Conservation (phyloP, 2,329 filamentous ascomycete genomes). For the Gaeumannomyces sp. region DNA sequence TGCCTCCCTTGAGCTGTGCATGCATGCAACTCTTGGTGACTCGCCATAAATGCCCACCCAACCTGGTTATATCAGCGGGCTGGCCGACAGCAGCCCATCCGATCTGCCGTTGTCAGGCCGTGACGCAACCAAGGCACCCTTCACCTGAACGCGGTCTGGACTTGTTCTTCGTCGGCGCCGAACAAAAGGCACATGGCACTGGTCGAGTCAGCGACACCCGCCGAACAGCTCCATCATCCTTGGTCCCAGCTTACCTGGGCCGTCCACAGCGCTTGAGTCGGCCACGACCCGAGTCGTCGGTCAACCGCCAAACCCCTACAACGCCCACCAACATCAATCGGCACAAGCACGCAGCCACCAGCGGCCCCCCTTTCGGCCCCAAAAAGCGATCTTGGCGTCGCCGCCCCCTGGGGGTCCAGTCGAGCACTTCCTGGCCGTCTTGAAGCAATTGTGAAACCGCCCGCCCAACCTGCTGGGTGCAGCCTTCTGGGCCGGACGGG, state of each 20-base stretch:
- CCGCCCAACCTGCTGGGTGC: conserved; percentile 5
- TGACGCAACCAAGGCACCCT: no score
- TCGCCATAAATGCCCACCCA: not conserved
- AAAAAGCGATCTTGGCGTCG: not conserved
- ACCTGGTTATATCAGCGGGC: not conserved
- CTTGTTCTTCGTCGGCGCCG: not conserved
- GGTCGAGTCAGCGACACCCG: not conserved
- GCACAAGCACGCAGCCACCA: no score
- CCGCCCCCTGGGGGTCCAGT: not conserved
- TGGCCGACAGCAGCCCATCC: no score
- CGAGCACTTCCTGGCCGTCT: conserved; percentile 16
- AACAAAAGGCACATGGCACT: not conserved
- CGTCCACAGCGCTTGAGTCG: not conserved
- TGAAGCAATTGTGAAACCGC: conserved; percentile 39
- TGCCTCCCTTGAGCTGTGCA: no score
- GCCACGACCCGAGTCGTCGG: not conserved
- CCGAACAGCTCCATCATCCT: no score
- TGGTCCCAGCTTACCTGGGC: not conserved
- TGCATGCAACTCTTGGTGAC: no score
- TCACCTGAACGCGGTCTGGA: no score
- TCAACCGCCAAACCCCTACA: not conserved
- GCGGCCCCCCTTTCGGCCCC: not conserved
- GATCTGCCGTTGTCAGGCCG: no score
- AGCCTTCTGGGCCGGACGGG: not conserved
- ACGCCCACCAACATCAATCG: not conserved